Base-by-base conservation (phyloP, 1,139 yeast species). In the Debaryomyces sp. region DNA sequence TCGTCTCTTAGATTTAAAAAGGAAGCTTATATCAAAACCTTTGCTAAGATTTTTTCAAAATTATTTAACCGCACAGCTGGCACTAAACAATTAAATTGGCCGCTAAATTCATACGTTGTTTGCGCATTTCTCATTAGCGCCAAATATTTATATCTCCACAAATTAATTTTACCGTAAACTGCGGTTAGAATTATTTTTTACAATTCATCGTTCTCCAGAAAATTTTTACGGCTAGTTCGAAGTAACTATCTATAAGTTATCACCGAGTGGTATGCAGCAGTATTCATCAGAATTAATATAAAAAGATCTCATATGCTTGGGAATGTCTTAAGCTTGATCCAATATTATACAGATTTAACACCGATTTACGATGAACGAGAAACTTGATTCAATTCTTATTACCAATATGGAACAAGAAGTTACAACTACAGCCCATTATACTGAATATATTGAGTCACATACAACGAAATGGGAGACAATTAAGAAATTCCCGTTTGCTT, bases 401-500 rank as follows among this genome's bases (percentile, higher is more conserved):
- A n/a, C n/a, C n/a, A n/a, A n/a, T n/a, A n/a, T 35, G 26, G 40
- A 17, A 17, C 22, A 43, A 7, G 46, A 36, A 9, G 7, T 43
- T n/a, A 21, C 18, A 24, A 37, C 36, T 21, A 43, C 46, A 1
- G 50, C 51, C 22, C 50, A 38, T 23, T 13, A 42, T 27, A 43
- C 49, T 12, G 51, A 48, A 26, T 43, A 46, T 36, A n/a, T 46
- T 8, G 50, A 48, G 15, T 39, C 40, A 26, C 43, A 46, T 22
- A 39, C 32, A 9, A 18, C 43, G 8, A 41, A 47, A 34, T 46
- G 45, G 46, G 38, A 32, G 7, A 33, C 51, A 9, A 48, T 48
- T 10, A 48, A 39, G 37, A 43, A 33, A 2, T 43, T 39, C 30
- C 52, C 52, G n/a, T 49, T 35, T 41, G 50, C 52, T 1, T 36